Conservation (phyloP, 768 basidiomycete genomes). For the Chalciporus chontae region DNA sequence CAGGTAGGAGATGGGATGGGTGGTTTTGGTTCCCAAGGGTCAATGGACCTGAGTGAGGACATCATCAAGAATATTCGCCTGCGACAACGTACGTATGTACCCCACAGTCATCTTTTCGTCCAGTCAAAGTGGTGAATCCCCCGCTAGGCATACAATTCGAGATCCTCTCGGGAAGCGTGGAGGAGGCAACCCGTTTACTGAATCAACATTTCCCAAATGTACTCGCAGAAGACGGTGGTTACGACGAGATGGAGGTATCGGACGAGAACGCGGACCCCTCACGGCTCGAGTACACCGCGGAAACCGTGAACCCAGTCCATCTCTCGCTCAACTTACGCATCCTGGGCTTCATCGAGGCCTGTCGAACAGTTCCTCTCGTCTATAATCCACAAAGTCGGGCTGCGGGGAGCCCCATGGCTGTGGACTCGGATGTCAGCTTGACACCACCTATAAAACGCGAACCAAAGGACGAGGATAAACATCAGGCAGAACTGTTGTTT, state of each 20-base stretch:
- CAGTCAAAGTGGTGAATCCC: not conserved
- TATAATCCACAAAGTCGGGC: slow-evolving; percentile 29
- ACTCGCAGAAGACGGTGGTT: slow-evolving; percentile 33
- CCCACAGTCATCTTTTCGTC: slow-evolving; percentile 1
- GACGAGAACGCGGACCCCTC: slow-evolving; percentile 29
- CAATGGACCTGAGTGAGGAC: slow-evolving; percentile 33
- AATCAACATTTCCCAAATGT: slow-evolving; percentile 75
- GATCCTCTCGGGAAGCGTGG: slow-evolving; percentile 75
- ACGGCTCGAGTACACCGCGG: slow-evolving; percentile 46
- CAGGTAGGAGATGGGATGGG: slow-evolving; percentile 10
- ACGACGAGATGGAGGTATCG: slow-evolving; percentile 13
- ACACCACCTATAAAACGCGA: slow-evolving; percentile 9
- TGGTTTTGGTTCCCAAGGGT: slow-evolving; percentile 10
- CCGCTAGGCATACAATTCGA: slow-evolving; percentile 59
- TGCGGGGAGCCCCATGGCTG: slow-evolving; percentile 5
- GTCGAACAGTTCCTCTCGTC: slow-evolving; percentile 65
- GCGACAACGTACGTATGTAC: slow-evolving; percentile 48
- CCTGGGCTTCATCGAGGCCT: slow-evolving; percentile 81
- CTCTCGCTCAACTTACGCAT: slow-evolving; percentile 83
- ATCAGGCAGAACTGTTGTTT: slow-evolving; percentile 48
- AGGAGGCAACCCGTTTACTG: slow-evolving; percentile 63
- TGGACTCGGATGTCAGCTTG: slow-evolving; percentile 10
- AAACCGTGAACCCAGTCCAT: slow-evolving; percentile 72
- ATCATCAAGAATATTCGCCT: slow-evolving; percentile 45
- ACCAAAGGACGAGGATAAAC: slow-evolving; percentile 34